Evolutionary conservation across 2,329 filamentous ascomycete genomes (phyloP), one percentile per base, ranked within the genome.

Genomic region (Huntiella bhutanensis): DNA sequence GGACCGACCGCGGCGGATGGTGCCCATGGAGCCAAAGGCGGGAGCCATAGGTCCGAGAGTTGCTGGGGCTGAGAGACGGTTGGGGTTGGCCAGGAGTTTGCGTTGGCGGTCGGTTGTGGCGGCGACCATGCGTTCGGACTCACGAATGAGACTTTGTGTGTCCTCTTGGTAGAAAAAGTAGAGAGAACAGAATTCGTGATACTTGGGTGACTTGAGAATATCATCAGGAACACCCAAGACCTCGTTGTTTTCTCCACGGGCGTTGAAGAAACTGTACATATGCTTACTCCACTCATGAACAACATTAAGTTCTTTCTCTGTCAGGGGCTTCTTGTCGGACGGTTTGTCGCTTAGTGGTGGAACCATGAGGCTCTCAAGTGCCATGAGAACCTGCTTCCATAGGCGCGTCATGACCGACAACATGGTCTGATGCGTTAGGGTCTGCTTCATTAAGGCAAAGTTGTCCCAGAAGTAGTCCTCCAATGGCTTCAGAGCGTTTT

Each of bases 151-250:
- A 55, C 82, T 87, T 51, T 92, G 83, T 1, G 86, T 93, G 32
- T 81, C 74, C 56, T 96, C 87, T 58, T 91, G 92, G 67, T 98
- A 98, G 69, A 96, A 98, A 70, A 96, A 98, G 66, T 94, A 93
- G 52, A 98, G 73, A 51, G 85, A 88, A 53, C 91, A 84, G 46
- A 98, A 75, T 61, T 98, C 91, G 66, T 95, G 87, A 68, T 94
- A 98, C 71, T 98, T 98, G 58, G 88, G 84, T 53, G 85, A 93
- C 63, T 93, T 94, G 58, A 98, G 73, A 32, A 95, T 79, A 60
- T 95, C 87, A 39, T 84, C 75, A 0, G 87, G 82, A 2, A 98
- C 85, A 53, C 91, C 91, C 50, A 91, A 74, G 17, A 82, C 82
- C 60, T 88, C 82, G 47, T 87, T 55, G 11, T 82, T 74, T 55